Evolutionary conservation across 495 filamentous ascomycete genomes (phyloP).

Genomic region (Opeltia flavorubescens): DNA sequence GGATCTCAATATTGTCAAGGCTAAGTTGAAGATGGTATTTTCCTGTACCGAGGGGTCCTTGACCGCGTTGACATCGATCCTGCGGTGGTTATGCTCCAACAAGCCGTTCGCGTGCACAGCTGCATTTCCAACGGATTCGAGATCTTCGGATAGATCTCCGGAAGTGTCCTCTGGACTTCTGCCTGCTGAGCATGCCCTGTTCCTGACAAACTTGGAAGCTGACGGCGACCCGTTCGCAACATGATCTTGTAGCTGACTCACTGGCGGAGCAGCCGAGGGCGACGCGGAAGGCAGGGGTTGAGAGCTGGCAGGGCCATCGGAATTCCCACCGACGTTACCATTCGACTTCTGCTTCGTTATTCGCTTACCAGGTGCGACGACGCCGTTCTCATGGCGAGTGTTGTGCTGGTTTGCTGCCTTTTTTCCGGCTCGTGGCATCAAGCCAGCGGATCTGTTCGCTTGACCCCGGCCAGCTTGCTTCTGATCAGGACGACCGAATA

Average conservation of each 20-base stretch:
- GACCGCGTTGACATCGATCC: slow-evolving; percentile 48
- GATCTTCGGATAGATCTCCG: slow-evolving; percentile 2
- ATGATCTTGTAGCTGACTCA: slow-evolving; percentile 22
- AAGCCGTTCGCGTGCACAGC: slow-evolving; percentile 18
- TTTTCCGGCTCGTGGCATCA: slow-evolving; percentile 36
- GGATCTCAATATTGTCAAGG: slow-evolving; percentile 73
- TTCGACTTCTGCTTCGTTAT: slow-evolving; percentile 54
- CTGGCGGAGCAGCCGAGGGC: slow-evolving; percentile 26
- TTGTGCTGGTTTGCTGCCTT: slow-evolving; percentile 53
- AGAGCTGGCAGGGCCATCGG: slow-evolving; percentile 33
- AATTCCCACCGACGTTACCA: slow-evolving; percentile 41
- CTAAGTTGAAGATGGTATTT: slow-evolving; percentile 52
- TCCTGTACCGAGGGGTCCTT: slow-evolving; percentile 54
- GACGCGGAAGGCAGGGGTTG: slow-evolving; percentile 29
- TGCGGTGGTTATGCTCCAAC: slow-evolving; percentile 35
- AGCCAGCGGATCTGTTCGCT: slow-evolving; percentile 5
- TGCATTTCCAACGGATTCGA: slow-evolving; percentile 11
- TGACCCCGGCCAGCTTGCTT: slow-evolving; percentile 10
- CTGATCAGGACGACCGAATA: neutral
- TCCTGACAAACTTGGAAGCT: neutral
- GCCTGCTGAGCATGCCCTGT: neutral
- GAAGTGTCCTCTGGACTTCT: neutral
- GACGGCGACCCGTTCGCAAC: slow-evolving; percentile 1
- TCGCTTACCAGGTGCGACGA: slow-evolving; percentile 74
- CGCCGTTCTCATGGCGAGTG: slow-evolving; percentile 77